Percentiles rank a stretch among this genome's conserved stretches.
Conservation (phyloP, 495 filamentous ascomycete species). For the Hypoxylon perforatum region DNA sequence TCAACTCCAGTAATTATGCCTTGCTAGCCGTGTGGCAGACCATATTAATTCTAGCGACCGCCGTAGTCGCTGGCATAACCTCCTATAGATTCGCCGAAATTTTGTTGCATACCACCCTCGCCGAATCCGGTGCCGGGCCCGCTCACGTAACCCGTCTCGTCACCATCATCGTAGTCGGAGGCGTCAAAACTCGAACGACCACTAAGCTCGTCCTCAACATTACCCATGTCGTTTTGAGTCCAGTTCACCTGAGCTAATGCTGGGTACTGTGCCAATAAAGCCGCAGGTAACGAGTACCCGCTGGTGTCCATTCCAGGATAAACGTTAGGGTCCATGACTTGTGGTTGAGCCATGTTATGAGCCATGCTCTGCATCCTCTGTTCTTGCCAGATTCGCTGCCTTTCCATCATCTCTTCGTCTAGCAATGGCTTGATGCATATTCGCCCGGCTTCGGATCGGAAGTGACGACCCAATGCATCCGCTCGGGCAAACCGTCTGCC, state of each 20-base stretch:
- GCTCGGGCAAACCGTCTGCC: slow-evolving; percentile 93
- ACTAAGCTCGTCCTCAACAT: slow-evolving; percentile 78
- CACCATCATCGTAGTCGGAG: slow-evolving; percentile 74
- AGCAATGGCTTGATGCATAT: slow-evolving; percentile 96
- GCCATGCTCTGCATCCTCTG: slow-evolving; percentile 67
- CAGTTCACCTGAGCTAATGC: slow-evolving; percentile 86
- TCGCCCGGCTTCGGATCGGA: slow-evolving; percentile 92
- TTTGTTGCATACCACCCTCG: slow-evolving; percentile 59
- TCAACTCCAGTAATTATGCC: not conserved
- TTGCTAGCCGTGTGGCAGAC: not conserved
- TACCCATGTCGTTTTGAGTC: slow-evolving; percentile 68
- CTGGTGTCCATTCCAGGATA: slow-evolving; percentile 63
- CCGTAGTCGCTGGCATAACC: slow-evolving; percentile 66
- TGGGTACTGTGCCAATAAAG: slow-evolving; percentile 90
- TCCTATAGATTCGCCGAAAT: slow-evolving; percentile 59
- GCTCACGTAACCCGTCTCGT: slow-evolving; percentile 69
- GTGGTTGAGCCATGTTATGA: slow-evolving; percentile 60
- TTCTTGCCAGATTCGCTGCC: slow-evolving; percentile 73
- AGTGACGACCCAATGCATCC: slow-evolving; percentile 95
- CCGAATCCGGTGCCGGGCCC: slow-evolving; percentile 63
- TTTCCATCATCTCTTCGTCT: slow-evolving; percentile 86
- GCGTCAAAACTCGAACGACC: slow-evolving; percentile 91
- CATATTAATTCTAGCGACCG: slow-evolving; percentile 43
- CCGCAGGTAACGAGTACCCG: slow-evolving; percentile 82
- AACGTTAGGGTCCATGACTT: slow-evolving; percentile 60